A percentile compares a stretch with the other conserved stretches of the same genome.
Conservation (phyloP, 148 eudicot species). For the Camellia granthamiana region DNA sequence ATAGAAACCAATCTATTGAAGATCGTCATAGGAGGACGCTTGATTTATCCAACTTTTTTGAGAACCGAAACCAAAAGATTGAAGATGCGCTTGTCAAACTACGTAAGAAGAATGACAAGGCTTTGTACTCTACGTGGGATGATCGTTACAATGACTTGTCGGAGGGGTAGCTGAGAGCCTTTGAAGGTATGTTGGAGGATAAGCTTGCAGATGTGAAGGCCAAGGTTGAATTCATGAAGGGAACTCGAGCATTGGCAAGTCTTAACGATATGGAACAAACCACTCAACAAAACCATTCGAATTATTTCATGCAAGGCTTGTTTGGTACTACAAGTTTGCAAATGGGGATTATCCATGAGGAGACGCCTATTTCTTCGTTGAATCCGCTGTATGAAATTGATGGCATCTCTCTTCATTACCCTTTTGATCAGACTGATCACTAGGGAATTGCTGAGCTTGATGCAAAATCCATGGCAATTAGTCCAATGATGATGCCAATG, state of each 20-base stretch:
- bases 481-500: not conserved
- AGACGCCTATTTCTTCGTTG: no score
- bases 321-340: no score
- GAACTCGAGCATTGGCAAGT: not conserved
- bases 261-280: not conserved
- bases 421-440: no score
- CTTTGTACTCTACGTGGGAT: conserved; percentile 7
- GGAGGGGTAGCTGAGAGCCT: not conserved
- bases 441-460: not conserved
- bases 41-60: not conserved
- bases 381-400: no score
- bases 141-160: not conserved
- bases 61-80: not conserved
- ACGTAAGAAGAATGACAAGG: conserved; percentile 4
- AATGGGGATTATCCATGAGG: no score
- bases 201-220: not conserved
- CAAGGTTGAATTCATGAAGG: not conserved
- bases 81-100: not conserved
- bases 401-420: no score
- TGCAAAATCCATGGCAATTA: not conserved
- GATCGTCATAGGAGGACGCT: not conserved
- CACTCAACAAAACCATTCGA: not conserved
- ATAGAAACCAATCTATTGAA: conserved; percentile 4
- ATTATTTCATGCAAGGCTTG: not conserved
- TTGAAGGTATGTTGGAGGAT: not conserved